A percentile compares a stretch with the other conserved stretches of the same genome.
These are phyloP conservation scores for Boletus subparvulus DNA, from an alignment of 768 basidiomycete species.

Conservation along the genomic window DNA sequence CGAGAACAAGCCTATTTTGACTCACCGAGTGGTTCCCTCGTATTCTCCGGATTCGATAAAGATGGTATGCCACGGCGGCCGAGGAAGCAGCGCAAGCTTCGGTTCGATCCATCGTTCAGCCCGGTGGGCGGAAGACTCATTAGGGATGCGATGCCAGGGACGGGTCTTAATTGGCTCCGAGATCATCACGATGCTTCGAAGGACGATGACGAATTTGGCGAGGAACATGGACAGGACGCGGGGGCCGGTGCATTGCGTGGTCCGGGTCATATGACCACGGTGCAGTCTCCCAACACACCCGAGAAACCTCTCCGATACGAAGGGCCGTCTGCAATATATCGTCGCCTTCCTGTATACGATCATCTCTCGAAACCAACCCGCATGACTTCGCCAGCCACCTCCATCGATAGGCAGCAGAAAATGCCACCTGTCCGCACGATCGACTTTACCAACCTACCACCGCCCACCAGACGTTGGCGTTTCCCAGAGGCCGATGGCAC, in stretches of 20 bases:
- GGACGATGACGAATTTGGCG: not conserved
- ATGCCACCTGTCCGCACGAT: slow-evolving; percentile 19
- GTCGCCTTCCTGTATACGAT: not conserved
- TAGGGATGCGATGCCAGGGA: not conserved
- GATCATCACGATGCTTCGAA: not conserved
- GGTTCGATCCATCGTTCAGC: slow-evolving; percentile 25
- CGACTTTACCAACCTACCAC: slow-evolving; percentile 28
- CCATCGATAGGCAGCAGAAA: not conserved
- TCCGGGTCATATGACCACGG: not conserved
- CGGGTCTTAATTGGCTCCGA: not conserved
- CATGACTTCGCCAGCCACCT: not conserved
- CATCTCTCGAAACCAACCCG: not conserved
- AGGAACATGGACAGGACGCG: not conserved
- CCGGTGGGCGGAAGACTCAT: slow-evolving; percentile 8
- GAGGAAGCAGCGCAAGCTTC: slow-evolving; percentile 28
- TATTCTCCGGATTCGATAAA: slow-evolving; percentile 31
- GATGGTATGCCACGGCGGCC: slow-evolving; percentile 32
- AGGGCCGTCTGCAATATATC: not conserved
- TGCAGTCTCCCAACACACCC: slow-evolving; percentile 8
- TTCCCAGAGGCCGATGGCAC: not conserved
- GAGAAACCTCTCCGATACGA: not conserved
- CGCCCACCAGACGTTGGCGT: slow-evolving; percentile 10
- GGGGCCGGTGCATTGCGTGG: not conserved
- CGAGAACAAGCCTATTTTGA: slow-evolving; percentile 30
- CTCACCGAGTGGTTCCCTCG: slow-evolving; percentile 26